Evolutionary conservation across 1,284 basidiomycete species (phyloP).

Genomic region (Leccinum holopus): DNA sequence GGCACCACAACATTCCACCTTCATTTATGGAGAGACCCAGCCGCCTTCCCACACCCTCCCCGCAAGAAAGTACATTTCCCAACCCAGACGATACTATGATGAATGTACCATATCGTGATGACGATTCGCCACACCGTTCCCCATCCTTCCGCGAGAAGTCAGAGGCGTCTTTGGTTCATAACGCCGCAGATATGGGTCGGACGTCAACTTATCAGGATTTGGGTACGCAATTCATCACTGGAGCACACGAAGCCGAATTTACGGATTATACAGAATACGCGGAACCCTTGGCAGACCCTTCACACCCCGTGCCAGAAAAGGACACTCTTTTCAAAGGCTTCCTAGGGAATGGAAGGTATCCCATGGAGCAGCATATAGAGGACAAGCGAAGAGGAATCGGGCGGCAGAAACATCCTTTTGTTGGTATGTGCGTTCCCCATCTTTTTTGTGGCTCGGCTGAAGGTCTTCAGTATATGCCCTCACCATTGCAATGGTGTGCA

Average conservation of each 20-base stretch:
- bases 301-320: conserved; percentile 37
- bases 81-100: conserved; percentile 6
- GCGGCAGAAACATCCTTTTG: conserved; percentile 76
- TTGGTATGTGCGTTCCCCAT: conserved; percentile 45
- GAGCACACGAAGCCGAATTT: neutral
- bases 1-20: conserved; percentile 19
- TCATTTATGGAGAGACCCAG: conserved; percentile 5
- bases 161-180: conserved; percentile 44
- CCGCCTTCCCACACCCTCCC: conserved; percentile 19
- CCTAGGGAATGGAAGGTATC: conserved; percentile 51
- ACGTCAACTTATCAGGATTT: conserved; percentile 50
- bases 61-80: conserved; percentile 4
- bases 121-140: conserved; percentile 21
- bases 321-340: conserved; percentile 41
- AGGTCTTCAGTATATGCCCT: conserved; percentile 55
- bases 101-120: conserved; percentile 28
- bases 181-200: conserved; percentile 43
- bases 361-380: conserved; percentile 81
- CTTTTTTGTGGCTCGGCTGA: conserved; percentile 8
- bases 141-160: conserved; percentile 36
- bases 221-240: conserved; percentile 40
- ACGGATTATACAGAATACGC: conserved; percentile 49
- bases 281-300: conserved; percentile 43
- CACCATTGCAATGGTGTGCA: conserved; percentile 64
- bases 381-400: conserved; percentile 82